Percentiles rank a stretch among this genome's conserved stretches.
phyloP scores from a whole-genome alignment of 2,329 filamentous ascomycete genomes.

The Talaromyces sp. region DNA sequence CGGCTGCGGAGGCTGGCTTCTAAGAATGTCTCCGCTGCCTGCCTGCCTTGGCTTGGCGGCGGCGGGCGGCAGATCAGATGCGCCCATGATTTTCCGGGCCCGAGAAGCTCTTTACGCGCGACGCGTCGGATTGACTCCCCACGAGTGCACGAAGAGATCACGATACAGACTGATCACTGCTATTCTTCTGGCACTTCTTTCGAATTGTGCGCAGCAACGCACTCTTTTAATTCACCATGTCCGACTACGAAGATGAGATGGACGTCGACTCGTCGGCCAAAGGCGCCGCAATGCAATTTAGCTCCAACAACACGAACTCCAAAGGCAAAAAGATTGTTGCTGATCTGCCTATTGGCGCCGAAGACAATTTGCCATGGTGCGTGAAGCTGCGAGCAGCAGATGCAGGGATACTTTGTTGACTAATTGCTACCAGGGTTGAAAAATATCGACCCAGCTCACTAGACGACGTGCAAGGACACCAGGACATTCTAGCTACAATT shows the following conservation, averaged over 20 bases:
- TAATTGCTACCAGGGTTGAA: conserved; percentile 63
- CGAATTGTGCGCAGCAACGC: background rate
- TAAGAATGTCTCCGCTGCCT: background rate
- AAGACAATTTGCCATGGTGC: conserved; percentile 89
- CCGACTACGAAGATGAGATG: conserved; percentile 60
- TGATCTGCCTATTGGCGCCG: conserved; percentile 87
- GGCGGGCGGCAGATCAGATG: conserved; percentile 14
- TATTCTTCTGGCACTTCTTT: background rate
- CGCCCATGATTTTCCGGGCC: conserved; percentile 31
- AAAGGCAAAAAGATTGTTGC: conserved; percentile 92
- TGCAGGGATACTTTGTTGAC: conserved; percentile 11
- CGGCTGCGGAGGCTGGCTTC: conserved; percentile 8
- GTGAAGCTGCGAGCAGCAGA: background rate
- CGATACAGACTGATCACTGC: background rate
- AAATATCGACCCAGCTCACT: conserved; percentile 90
- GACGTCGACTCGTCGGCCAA: conserved; percentile 56
- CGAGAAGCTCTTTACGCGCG: conserved; percentile 36
- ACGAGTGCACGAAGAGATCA: background rate
- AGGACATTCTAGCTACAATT: conserved; percentile 95
- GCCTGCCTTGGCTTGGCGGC: conserved; percentile 10
- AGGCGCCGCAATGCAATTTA: conserved; percentile 56
- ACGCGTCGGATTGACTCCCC: conserved; percentile 22
- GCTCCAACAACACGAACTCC: conserved; percentile 59
- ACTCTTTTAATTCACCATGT: conserved; percentile 33
- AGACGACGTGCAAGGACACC: conserved; percentile 89